phyloP scores from a whole-genome alignment of 768 basidiomycete species.

The Hericium alpestre region DNA sequence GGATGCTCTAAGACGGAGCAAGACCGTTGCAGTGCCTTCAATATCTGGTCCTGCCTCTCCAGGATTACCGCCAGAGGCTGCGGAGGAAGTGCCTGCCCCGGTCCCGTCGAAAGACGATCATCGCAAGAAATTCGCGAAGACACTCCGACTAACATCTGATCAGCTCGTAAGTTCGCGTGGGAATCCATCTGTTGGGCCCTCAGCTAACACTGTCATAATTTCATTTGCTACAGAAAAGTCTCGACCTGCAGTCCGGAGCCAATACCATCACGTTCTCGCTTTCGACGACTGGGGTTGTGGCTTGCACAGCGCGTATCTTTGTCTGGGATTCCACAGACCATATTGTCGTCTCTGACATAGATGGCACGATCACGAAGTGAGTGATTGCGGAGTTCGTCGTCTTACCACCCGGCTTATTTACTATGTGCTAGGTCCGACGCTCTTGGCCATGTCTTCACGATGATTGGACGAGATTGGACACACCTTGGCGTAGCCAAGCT shows the following conservation, averaged over 20 bases:
- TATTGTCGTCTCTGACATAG: slow-evolving; percentile 93
- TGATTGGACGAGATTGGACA: slow-evolving; percentile 98
- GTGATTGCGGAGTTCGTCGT: slow-evolving; percentile 11
- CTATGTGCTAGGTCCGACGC: slow-evolving; percentile 68
- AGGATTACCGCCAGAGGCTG: neutral
- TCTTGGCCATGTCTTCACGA: slow-evolving; percentile 90
- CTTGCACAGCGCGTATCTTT: slow-evolving; percentile 88
- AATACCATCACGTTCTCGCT: slow-evolving; percentile 93
- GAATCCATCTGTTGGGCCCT: neutral
- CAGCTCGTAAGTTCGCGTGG: slow-evolving; percentile 59
- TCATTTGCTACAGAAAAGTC: slow-evolving; percentile 50
- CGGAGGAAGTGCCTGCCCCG: neutral
- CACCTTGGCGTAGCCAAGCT: slow-evolving; percentile 94
- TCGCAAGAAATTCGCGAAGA: slow-evolving; percentile 69
- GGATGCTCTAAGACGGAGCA: neutral
- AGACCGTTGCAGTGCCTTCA: neutral
- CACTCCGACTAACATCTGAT: slow-evolving; percentile 84
- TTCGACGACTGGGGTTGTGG: slow-evolving; percentile 68
- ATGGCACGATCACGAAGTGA: slow-evolving; percentile 97
- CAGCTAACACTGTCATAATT: neutral
- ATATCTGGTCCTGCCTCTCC: neutral
- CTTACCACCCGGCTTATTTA: neutral
- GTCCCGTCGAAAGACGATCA: neutral
- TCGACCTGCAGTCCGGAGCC: slow-evolving; percentile 75
- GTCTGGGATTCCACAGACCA: slow-evolving; percentile 89